A percentile compares a stretch with the other conserved stretches of the same genome.
Conservation (phyloP, 1,284 basidiomycete genomes). For the Cerrena zonata region DNA sequence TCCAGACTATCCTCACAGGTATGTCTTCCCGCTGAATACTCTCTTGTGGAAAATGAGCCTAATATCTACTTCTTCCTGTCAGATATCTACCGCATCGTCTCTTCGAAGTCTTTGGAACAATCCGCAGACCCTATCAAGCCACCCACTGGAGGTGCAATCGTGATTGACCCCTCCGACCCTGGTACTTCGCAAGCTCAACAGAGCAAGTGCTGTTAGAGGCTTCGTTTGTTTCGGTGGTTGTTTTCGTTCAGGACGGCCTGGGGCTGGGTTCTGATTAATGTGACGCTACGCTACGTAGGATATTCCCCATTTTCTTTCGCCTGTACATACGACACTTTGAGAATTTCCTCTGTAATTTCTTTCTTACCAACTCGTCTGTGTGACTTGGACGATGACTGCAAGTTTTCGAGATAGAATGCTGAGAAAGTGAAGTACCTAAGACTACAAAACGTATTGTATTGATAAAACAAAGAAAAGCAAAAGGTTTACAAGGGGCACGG, state of each 20-base stretch:
- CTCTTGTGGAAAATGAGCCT: background rate
- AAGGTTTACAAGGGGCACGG: constrained; percentile 75
- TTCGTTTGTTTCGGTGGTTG: constrained; percentile 5
- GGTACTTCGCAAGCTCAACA: constrained; percentile 35
- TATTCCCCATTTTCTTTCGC: background rate
- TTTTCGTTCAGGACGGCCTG: background rate
- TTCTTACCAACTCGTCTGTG: background rate
- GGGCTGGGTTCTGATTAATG: background rate
- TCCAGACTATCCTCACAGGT: constrained; percentile 97
- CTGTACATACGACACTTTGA: constrained; percentile 6
- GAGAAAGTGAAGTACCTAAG: no score
- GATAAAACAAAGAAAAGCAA: constrained; percentile 24
- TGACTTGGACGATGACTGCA: background rate
- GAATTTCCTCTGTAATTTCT: background rate
- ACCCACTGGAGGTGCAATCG: constrained; percentile 67
- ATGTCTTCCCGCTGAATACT: constrained; percentile 15
- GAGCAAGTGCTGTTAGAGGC: constrained; percentile 39
- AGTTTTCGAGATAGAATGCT: no score
- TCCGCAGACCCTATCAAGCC: constrained; percentile 69
- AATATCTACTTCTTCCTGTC: constrained; percentile 1
- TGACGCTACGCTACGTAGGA: background rate
- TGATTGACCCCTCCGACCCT: constrained; percentile 59
- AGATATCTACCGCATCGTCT: constrained; percentile 96
- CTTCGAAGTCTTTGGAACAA: constrained; percentile 82
- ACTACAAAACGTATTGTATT: no score